Conservation (phyloP, 495 filamentous ascomycete species). For the Aspergillus nanangensis region DNA sequence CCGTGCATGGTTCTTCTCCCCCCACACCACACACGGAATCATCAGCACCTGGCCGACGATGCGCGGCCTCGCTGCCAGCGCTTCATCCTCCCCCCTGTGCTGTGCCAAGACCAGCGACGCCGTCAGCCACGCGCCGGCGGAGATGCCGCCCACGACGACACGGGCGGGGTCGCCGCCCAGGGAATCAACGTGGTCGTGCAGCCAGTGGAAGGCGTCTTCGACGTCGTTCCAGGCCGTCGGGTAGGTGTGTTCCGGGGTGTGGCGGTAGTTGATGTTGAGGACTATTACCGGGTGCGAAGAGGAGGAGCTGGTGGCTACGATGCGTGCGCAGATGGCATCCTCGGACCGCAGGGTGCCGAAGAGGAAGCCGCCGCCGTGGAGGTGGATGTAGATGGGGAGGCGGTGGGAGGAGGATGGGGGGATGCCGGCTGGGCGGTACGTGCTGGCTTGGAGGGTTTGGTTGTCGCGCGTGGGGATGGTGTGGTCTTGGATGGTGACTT, state of each 20-base stretch:
- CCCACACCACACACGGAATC: conserved; percentile 34
- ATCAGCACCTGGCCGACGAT: conserved; percentile 40
- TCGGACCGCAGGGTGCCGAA: conserved; percentile 42
- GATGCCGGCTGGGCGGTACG: conserved; percentile 35
- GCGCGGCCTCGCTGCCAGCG: conserved; percentile 20
- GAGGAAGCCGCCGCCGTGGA: conserved; percentile 50
- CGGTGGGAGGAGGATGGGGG: conserved; percentile 14
- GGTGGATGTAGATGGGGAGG: conserved; percentile 43
- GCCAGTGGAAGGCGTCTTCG: conserved; percentile 45
- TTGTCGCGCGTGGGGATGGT: conserved; percentile 38
- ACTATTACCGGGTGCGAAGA: conserved; percentile 26
- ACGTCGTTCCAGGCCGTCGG: conserved; percentile 44
- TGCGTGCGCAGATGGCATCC: conserved; percentile 39
- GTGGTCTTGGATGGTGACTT: conserved; percentile 28
- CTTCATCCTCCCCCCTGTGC: conserved; percentile 17
- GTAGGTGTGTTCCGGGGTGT: conserved; percentile 38
- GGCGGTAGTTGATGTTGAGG: conserved; percentile 44
- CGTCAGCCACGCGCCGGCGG: conserved; percentile 42
- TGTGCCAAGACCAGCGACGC: conserved; percentile 33
- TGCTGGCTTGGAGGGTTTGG: conserved; percentile 33
- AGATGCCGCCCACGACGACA: conserved; percentile 43
- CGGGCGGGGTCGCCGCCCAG: conserved; percentile 30
- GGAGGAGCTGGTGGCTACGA: conserved; percentile 22
- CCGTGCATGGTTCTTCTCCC: conserved; percentile 27
- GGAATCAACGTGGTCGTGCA: conserved; percentile 26